These are phyloP conservation scores for Phaeoacremonium minimum DNA, from an alignment of 2,329 filamentous ascomycete genomes.

Conservation along the genomic window DNA sequence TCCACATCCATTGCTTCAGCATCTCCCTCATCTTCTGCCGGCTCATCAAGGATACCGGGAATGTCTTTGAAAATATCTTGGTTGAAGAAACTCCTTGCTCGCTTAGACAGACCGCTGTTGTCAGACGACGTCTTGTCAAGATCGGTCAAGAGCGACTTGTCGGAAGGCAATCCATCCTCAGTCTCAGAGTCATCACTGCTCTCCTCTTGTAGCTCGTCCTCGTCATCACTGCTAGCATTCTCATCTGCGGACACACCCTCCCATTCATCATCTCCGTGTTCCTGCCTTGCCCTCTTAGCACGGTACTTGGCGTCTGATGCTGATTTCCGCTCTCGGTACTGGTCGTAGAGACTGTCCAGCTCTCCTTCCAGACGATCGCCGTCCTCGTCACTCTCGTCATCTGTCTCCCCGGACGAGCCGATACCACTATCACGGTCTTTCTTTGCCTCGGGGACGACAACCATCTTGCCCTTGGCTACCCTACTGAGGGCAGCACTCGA, in stretches of 20 bases:
- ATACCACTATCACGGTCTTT: constrained; percentile 59
- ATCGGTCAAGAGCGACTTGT: constrained; percentile 55
- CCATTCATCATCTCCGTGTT: constrained; percentile 85
- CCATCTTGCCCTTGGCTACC: constrained; percentile 77
- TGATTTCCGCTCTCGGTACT: constrained; percentile 76
- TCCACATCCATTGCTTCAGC: constrained; percentile 32
- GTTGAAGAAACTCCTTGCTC: constrained; percentile 85
- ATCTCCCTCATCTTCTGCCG: constrained; percentile 25
- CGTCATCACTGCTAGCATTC: constrained; percentile 53
- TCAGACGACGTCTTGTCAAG: constrained; percentile 50
- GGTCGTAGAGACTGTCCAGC: constrained; percentile 81
- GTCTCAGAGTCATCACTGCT: constrained; percentile 60
- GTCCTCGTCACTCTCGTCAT: constrained; percentile 69
- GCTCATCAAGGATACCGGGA: constrained; percentile 58
- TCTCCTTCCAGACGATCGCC: constrained; percentile 79
- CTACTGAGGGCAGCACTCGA: constrained; percentile 59
- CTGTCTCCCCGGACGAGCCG: constrained; percentile 48
- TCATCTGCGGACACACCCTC: constrained; percentile 75
- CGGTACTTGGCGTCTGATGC: constrained; percentile 81
- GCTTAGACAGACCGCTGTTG: constrained; percentile 67
- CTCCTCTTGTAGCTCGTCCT: constrained; percentile 53
- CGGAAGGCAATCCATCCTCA: constrained; percentile 40
- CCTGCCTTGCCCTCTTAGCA: constrained; percentile 81
- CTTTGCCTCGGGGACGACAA: constrained; percentile 52
- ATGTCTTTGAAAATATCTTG: constrained; percentile 92